These are phyloP conservation scores for Aspergillus sojae DNA, from an alignment of 2,329 filamentous ascomycete species.

Conservation along the genomic window DNA sequence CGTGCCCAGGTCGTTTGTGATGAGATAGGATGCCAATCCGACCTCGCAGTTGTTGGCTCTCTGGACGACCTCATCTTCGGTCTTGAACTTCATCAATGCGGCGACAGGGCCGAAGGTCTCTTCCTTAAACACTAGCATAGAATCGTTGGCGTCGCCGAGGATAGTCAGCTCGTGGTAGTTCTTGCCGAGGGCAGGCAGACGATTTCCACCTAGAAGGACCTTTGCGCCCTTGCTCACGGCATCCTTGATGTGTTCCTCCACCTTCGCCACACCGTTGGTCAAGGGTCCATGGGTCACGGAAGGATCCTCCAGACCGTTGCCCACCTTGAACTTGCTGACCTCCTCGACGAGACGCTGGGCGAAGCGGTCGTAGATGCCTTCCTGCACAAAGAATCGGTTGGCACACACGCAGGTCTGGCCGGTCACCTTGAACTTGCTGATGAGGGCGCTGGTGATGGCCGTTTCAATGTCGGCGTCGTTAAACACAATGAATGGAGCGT, in stretches of 20 bases:
- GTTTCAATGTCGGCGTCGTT: constrained; percentile 78
- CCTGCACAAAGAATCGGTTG: constrained; percentile 53
- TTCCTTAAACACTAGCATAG: constrained; percentile 79
- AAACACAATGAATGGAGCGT: constrained; percentile 93
- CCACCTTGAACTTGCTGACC: constrained; percentile 47
- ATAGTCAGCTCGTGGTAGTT: constrained; percentile 91
- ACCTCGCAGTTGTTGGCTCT: constrained; percentile 70
- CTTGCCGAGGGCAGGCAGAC: constrained; percentile 68
- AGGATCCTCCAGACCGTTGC: constrained; percentile 39
- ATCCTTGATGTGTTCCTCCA: constrained; percentile 71
- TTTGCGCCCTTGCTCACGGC: constrained; percentile 73
- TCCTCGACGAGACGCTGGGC: constrained; percentile 54
- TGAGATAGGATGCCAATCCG: constrained; percentile 53
- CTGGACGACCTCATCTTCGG: constrained; percentile 79
- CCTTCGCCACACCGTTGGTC: constrained; percentile 76
- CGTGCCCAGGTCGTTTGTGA: constrained; percentile 60
- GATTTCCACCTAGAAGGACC: constrained; percentile 72
- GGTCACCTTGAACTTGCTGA: constrained; percentile 85
- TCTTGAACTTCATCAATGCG: constrained; percentile 79
- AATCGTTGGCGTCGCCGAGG: constrained; percentile 75
- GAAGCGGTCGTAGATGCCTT: constrained; percentile 53
- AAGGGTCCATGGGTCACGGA: constrained; percentile 47
- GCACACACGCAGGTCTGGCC: constrained; percentile 93
- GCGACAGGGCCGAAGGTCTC: constrained; percentile 95
- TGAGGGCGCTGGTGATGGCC: constrained; percentile 77